phyloP scores from a whole-genome alignment of 768 basidiomycete genomes.

The Hemileccinum impolitum region DNA sequence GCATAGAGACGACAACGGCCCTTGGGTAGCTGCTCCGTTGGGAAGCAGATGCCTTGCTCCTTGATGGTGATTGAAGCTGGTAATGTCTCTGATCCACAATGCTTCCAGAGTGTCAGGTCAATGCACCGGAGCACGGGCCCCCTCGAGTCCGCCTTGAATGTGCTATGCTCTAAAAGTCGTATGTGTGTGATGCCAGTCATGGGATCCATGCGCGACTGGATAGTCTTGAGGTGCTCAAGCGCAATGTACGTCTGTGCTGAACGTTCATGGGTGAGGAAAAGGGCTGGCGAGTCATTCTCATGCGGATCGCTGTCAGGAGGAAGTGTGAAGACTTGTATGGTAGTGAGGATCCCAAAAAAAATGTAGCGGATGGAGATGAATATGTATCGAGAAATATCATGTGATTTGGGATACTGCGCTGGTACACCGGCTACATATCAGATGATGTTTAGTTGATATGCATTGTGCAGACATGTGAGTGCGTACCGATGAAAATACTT shows the following conservation, averaged over 20 bases:
- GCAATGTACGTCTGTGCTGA: rapidly evolving
- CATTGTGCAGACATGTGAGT: no score
- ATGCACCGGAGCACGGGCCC: no score
- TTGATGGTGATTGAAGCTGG: not conserved
- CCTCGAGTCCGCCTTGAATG: no score
- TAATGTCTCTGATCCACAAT: not conserved
- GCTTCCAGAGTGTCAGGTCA: not conserved
- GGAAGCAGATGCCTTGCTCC: not conserved
- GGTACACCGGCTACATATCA: no score
- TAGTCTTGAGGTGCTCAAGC: rapidly evolving
- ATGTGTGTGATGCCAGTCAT: not conserved
- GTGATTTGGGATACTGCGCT: no score
- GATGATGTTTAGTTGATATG: no score
- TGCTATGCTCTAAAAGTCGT: not conserved
- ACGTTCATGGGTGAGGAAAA: conserved; percentile 1
- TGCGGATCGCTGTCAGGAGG: not conserved
- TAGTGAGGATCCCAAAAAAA: no score
- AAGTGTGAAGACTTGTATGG: not conserved
- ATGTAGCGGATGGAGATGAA: not conserved
- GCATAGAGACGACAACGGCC: no score
- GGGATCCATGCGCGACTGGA: not conserved
- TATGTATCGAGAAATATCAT: not conserved
- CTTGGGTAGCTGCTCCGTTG: not conserved
- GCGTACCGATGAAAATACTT: not conserved
- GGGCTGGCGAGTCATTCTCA: not conserved